A percentile compares a stretch with the other conserved stretches of the same genome.
Conservation (phyloP, 164 flowering plant genomes). For the Nymphaea colorata region DNA sequence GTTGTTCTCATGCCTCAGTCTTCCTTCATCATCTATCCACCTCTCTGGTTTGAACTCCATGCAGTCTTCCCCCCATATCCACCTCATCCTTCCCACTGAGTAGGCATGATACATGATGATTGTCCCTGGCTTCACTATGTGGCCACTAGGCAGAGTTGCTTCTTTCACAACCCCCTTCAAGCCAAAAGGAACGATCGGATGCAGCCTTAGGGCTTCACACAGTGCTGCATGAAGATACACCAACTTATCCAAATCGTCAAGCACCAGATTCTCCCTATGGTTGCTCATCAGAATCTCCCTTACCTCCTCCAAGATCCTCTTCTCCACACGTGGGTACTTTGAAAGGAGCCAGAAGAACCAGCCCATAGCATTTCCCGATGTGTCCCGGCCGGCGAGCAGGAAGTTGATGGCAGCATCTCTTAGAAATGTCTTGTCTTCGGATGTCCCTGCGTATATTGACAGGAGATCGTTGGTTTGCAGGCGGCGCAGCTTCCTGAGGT, state of each 20-base stretch:
- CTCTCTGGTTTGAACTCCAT: constrained; percentile 44
- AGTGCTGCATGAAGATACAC: constrained; percentile 38
- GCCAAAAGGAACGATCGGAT: constrained; percentile 28
- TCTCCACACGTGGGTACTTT: constrained; percentile 24
- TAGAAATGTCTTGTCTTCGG: constrained; percentile 19
- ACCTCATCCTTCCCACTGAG: constrained; percentile 36
- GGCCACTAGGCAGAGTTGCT: constrained; percentile 38
- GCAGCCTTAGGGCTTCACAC: constrained; percentile 27
- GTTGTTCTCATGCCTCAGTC: constrained; percentile 17
- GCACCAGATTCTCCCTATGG: neutral
- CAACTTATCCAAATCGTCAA: constrained; percentile 12
- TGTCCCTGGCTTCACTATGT: constrained; percentile 8
- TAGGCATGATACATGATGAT: constrained; percentile 18
- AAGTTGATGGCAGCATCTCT: constrained; percentile 34
- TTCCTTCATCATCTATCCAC: constrained; percentile 33
- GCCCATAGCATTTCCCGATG: constrained; percentile 29
- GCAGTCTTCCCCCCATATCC: constrained; percentile 42
- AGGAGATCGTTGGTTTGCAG: neutral
- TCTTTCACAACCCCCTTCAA: constrained; percentile 10
- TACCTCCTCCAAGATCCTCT: constrained; percentile 31
- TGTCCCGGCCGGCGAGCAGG: constrained; percentile 46
- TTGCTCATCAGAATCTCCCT: neutral
- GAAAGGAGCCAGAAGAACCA: constrained; percentile 50
- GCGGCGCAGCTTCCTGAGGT: constrained; percentile 11
- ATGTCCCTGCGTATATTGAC: constrained; percentile 2